Percentiles rank a stretch among this genome's conserved stretches.
These are phyloP conservation scores for Antrodiella citrinella DNA, from an alignment of 768 basidiomycete species.

Conservation along the genomic window DNA sequence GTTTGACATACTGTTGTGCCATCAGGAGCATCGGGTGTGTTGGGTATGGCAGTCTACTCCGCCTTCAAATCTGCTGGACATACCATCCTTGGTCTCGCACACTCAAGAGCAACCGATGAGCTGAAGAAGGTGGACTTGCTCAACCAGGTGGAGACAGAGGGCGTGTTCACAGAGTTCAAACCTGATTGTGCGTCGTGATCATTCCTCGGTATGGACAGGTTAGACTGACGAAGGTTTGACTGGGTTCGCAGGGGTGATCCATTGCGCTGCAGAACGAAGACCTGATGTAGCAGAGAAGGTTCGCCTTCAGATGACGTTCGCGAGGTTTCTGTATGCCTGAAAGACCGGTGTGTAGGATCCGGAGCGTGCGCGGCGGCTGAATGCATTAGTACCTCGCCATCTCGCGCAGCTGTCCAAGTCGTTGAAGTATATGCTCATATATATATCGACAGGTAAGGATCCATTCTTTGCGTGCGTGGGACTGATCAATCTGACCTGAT, in stretches of 20 bases:
- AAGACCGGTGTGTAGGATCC: constrained; percentile 43
- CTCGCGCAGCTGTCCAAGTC: constrained; percentile 61
- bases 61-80: constrained; percentile 45
- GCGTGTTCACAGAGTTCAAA: constrained; percentile 45
- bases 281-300: constrained; percentile 93
- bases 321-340: background rate
- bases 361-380: constrained; percentile 64
- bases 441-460: constrained; percentile 77
- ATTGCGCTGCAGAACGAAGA: constrained; percentile 91
- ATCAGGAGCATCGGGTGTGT: constrained; percentile 84
- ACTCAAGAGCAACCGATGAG: constrained; percentile 52
- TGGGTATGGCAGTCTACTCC: constrained; percentile 70
- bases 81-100: constrained; percentile 62
- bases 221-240: no score
- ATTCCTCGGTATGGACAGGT: background rate
- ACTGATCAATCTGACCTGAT: constrained; percentile 1
- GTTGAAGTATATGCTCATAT: constrained; percentile 65
- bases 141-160: constrained; percentile 43
- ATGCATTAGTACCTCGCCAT: constrained; percentile 64
- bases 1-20: background rate
- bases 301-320: background rate
- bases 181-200: constrained; percentile 55
- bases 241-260: constrained; percentile 84
- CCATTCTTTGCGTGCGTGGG: background rate
- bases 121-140: constrained; percentile 62